Conservation (phyloP, 2,329 filamentous ascomycete genomes). For the Penicillium sp. region DNA sequence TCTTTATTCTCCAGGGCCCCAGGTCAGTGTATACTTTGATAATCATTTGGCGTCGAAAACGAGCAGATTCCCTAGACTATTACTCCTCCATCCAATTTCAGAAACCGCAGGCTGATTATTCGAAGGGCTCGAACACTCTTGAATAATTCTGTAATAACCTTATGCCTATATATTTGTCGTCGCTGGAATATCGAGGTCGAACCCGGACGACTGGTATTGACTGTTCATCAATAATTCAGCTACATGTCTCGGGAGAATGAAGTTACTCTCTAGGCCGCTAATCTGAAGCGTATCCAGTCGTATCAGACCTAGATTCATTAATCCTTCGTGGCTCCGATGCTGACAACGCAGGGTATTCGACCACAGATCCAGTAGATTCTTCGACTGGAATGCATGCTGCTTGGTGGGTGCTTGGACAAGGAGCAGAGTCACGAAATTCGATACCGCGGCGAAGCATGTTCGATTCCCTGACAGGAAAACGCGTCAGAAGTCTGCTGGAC, state of each 20-base stretch:
- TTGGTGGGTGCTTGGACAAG: slow-evolving; percentile 32
- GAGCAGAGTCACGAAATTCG: slow-evolving; percentile 34
- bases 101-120: no score
- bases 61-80: no score
- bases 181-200: no score
- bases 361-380: slow-evolving; percentile 31
- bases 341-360: slow-evolving; percentile 30
- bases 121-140: no score
- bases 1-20: no score
- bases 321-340: slow-evolving; percentile 28
- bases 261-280: slow-evolving; percentile 25
- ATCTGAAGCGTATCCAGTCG: slow-evolving; percentile 33
- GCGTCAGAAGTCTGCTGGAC: not conserved
- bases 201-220: no score
- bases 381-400: slow-evolving; percentile 27
- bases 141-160: no score
- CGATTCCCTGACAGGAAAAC: slow-evolving; percentile 29
- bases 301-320: slow-evolving; percentile 32
- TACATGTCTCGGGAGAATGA: slow-evolving; percentile 28
- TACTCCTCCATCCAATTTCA: no score
- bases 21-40: no score
- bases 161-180: no score
- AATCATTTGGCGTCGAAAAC: no score
- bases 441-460: slow-evolving; percentile 35
- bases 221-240: slow-evolving; percentile 16